A percentile compares a stretch with the other conserved stretches of the same genome.
These are phyloP conservation scores for Platanthera guangdongensis DNA, from an alignment of 106 monocot species.

Conservation along the genomic window DNA sequence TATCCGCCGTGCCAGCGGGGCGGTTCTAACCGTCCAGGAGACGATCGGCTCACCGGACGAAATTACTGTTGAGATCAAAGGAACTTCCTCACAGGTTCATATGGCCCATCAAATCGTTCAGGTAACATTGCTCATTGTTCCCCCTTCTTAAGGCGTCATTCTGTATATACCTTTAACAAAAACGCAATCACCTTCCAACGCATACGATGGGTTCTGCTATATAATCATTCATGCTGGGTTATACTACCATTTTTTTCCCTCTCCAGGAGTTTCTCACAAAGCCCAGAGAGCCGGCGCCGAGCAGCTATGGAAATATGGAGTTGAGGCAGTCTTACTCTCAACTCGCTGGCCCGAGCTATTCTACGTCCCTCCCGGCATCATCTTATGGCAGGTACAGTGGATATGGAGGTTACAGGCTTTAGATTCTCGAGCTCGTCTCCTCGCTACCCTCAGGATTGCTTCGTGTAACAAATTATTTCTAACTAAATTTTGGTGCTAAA, in stretches of 20 bases:
- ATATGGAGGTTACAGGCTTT: constrained; percentile 26
- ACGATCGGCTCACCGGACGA: constrained; percentile 31
- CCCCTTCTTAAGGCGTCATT: neutral
- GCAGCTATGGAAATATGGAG: constrained; percentile 34
- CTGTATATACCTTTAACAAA: too few relatives aligned
- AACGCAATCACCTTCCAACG: too few relatives aligned
- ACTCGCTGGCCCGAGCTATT: constrained; percentile 20
- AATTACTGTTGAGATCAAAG: constrained; percentile 66
- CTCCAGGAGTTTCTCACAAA: constrained; percentile 38
- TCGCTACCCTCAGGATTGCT: neutral
- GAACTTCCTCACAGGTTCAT: constrained; percentile 45
- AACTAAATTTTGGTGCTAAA: neutral
- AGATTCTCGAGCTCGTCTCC: neutral
- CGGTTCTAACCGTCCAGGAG: constrained; percentile 48
- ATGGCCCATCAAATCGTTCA: constrained; percentile 51
- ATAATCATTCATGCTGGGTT: neutral
- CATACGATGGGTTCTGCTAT: too few relatives aligned
- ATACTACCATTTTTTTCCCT: neutral
- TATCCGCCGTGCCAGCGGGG: constrained; percentile 50
- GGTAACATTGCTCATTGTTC: constrained; percentile 15
- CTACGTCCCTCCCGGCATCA: constrained; percentile 21
- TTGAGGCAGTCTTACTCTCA: constrained; percentile 43
- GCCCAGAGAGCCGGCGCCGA: constrained; percentile 25
- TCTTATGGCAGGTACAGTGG: constrained; percentile 6
- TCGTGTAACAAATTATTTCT: neutral